Percentiles rank a stretch among this genome's conserved stretches.
Evolutionary conservation across 1,284 basidiomycete species (phyloP).

Genomic region (Ustilago xerochloae): DNA sequence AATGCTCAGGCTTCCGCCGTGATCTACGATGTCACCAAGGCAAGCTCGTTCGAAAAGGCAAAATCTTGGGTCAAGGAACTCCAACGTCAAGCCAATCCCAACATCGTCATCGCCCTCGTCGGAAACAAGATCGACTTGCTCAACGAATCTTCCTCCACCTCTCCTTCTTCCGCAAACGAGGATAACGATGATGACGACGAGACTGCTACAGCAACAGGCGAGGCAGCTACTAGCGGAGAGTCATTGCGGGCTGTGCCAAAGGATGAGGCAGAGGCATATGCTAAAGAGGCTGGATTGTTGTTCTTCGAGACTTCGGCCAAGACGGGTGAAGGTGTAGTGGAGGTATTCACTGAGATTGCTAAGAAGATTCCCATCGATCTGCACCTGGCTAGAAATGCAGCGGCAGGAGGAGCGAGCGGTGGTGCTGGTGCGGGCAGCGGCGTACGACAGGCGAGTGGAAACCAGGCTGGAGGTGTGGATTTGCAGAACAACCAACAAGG

Average conservation of each 20-base stretch:
- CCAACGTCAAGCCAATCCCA: slow-evolving; percentile 97
- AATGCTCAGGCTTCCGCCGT: slow-evolving; percentile 98
- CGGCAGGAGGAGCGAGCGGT: slow-evolving; percentile 21
- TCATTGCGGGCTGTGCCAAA: slow-evolving; percentile 58
- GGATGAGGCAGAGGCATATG: slow-evolving; percentile 96
- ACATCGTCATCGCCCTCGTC: slow-evolving; percentile 83
- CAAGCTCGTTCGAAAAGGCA: slow-evolving; percentile 92
- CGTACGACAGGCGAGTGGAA: slow-evolving; percentile 36
- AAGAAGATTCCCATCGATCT: slow-evolving; percentile 64
- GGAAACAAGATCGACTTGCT: slow-evolving; percentile 81
- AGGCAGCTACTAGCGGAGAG: slow-evolving; percentile 26
- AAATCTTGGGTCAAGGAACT: slow-evolving; percentile 99
- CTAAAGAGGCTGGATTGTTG: slow-evolving; percentile 87
- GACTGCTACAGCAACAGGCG: slow-evolving; percentile 70
- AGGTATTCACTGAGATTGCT: slow-evolving; percentile 88
- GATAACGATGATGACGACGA: slow-evolving; percentile 55
- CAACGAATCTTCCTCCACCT: slow-evolving; percentile 72
- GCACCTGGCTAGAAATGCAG: slow-evolving; percentile 50
- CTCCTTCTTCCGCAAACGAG: slow-evolving; percentile 31
- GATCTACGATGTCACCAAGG: slow-evolving; percentile 94
- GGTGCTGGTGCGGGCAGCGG: slow-evolving; percentile 31
- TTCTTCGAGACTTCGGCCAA: slow-evolving; percentile 99
- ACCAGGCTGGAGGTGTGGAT: slow-evolving; percentile 45
- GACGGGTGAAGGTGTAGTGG: slow-evolving; percentile 94
- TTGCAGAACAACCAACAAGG: slow-evolving; percentile 40